Evolutionary conservation across 805 yeast genomes (phyloP), one percentile per base, ranked within the genome.

Genomic region (Candida ulmi): DNA sequence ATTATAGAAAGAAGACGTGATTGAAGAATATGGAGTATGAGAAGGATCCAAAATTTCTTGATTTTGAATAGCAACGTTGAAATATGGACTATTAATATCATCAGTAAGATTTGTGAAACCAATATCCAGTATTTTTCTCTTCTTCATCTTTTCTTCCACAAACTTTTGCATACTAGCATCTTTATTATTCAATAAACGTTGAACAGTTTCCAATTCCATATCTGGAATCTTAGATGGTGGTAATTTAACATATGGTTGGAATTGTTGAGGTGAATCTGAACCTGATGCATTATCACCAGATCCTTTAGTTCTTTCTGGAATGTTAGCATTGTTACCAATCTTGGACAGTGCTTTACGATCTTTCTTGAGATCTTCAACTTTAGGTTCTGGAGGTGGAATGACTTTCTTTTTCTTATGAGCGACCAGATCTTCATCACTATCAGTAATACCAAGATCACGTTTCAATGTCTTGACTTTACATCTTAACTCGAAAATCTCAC

Each of bases 151-250:
- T 50, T 87, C 95, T 46, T 80, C 76, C 36, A 93, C 96, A n/a
- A 87, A 95, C 40, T 80, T 75, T 45, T 80, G 80, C 45, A 90
- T 81, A 7, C 86, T 82, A 40, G 73, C 80, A 44, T 87, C 83
- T 61, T 88, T 87, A 46, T 81, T 90, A 35, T 76, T 69, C 36
- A 85, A 63, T 17, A 88, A 79, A 34, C 78, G 73, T 39, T 84
- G 85, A 11, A 88, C 90, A 6, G 95, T 86, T 18, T 84, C 81
- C 44, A 91, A 68, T 35, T 88, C 95, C 72, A 90, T 73, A 61
- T 91, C 97, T 13, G 98, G 97, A 46, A 91, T 85, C 61, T 88
- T 86, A 2, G 96, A 84, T 29, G 93, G 83, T 3, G 96, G 95
- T 30, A 88, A 61, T 52, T 84, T 82, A 50, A 88, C 95, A 64